phyloP scores from a whole-genome alignment of 1,284 basidiomycete species.

The Inonotus obliquus region DNA sequence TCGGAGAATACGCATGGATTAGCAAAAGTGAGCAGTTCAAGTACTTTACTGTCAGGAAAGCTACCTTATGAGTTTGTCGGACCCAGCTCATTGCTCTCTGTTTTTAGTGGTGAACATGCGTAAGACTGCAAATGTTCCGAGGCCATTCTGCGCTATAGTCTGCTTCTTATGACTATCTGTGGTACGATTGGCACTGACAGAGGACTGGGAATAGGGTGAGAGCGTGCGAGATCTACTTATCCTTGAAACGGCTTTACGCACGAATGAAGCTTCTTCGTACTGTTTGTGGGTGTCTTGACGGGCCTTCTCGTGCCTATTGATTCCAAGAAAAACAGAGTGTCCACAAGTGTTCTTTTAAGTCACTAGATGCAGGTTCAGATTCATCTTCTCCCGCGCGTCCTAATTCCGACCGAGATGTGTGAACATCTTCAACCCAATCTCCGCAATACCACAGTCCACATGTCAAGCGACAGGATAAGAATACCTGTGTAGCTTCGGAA shows the following conservation, averaged over 20 bases:
- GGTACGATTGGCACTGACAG: too few relatives aligned
- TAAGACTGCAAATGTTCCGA: too few relatives aligned
- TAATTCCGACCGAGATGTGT: neutral
- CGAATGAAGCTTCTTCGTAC: neutral
- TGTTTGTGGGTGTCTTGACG: neutral
- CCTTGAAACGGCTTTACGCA: neutral
- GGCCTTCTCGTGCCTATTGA: neutral
- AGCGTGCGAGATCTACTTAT: too few relatives aligned
- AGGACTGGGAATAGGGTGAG: too few relatives aligned
- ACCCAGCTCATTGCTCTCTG: too few relatives aligned
- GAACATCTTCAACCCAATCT: neutral
- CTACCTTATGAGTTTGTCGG: too few relatives aligned
- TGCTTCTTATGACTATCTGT: too few relatives aligned
- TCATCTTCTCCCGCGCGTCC: neutral
- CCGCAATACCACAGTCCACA: neutral
- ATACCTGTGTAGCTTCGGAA: neutral
- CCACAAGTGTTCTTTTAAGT: neutral
- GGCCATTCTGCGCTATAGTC: too few relatives aligned
- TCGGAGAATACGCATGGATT: too few relatives aligned
- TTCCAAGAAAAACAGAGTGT: neutral
- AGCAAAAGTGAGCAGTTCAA: too few relatives aligned
- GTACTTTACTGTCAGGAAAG: too few relatives aligned
- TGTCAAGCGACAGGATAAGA: neutral
- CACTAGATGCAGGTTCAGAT: neutral
- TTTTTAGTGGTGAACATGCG: too few relatives aligned